Evolutionary conservation across 78 protist species (phyloP), one percentile per base, ranked within the genome.

Genomic region (Dictyostelium citrinum): DNA sequence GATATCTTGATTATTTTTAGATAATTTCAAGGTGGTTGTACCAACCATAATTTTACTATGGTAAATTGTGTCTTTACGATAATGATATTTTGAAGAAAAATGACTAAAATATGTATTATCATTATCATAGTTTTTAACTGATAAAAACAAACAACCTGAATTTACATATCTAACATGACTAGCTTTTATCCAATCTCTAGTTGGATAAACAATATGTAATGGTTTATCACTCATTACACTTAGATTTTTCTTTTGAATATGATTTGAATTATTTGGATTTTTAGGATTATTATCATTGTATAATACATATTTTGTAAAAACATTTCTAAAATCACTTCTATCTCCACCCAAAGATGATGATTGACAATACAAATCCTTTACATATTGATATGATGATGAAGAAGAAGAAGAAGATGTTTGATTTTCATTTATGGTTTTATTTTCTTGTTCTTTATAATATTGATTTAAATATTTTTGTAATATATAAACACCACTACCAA

Each of bases 21-120:
- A 64, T 27, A 45, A 16, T 31, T 29, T 61, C 0, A 29, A 29
- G 4, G 58, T 86, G 0, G 84, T 77, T 12, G 85, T 78, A n/a
- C 86, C 93, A 41, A 78, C 67, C 1, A 78, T 6, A 11, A 88
- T 67, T 76, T 88, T 88, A 46, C 86, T 88, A 43, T 88, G 93
- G 17, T 41, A 3, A 9, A 78, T 10, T 22, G 68, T 16, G 6
- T 88, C 60, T 33, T 58, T 82, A 41, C 85, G n/a, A 24, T 78
- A 72, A 12, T 2, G 9, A 35, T 78, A 72, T 46, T 20, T 37
- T 17, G 60, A 80, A 4, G 33, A 46, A 17, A 88, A 16, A 9
- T 27, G 12, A 55, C 76, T 22, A 67, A 88, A 43, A 58, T 20
- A 33, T 35, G 84, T 58, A 20, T 55, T 64, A n/a, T 88, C 35